Percentiles rank a stretch among this genome's conserved stretches.
phyloP scores from a whole-genome alignment of 2,329 filamentous ascomycete genomes.

The Colletotrichum sp. region DNA sequence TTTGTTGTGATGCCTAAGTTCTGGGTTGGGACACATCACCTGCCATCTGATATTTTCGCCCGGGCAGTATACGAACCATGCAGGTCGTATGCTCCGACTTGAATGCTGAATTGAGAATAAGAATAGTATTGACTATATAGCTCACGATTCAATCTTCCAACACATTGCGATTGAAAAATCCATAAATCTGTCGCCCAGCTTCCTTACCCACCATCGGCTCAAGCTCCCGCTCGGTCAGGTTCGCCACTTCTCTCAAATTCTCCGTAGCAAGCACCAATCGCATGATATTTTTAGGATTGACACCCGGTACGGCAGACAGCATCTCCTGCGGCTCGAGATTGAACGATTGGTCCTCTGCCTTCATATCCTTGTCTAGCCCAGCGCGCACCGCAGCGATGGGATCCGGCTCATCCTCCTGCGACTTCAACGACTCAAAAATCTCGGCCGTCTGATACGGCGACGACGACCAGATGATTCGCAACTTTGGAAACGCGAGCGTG shows the following conservation, averaged over 20 bases:
- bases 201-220: constrained; percentile 78
- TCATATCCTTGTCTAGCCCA: constrained; percentile 71
- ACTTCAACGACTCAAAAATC: constrained; percentile 94
- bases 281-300: constrained; percentile 79
- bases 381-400: constrained; percentile 84
- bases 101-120: background rate
- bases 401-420: constrained; percentile 87
- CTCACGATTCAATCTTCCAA: constrained; percentile 51
- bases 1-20: background rate
- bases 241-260: constrained; percentile 82
- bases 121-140: too few species aligned
- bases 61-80: background rate
- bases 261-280: constrained; percentile 74
- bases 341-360: constrained; percentile 73
- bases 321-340: constrained; percentile 90
- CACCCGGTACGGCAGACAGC: constrained; percentile 82
- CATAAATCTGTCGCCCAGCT: constrained; percentile 75
- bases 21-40: too few species aligned
- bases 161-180: constrained; percentile 77
- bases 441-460: constrained; percentile 96
- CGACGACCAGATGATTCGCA: constrained; percentile 92
- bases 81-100: background rate
- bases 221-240: constrained; percentile 79
- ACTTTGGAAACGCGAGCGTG: constrained; percentile 86
- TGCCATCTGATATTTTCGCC: background rate